These are phyloP conservation scores for Curvularia sp. DNA, from an alignment of 2,329 filamentous ascomycete genomes.

Conservation along the genomic window DNA sequence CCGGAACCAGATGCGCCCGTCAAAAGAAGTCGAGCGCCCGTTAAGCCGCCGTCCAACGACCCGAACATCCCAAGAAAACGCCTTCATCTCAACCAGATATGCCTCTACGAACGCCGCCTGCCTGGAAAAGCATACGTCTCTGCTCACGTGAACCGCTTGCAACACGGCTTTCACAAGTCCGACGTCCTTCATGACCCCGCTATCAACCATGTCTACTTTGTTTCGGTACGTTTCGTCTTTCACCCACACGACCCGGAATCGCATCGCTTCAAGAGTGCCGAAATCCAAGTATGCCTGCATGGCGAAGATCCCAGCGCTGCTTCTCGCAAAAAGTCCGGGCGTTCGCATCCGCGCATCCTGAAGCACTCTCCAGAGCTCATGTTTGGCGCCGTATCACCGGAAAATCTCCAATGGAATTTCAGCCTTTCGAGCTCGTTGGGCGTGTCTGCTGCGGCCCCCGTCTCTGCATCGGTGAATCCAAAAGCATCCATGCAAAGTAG, in stretches of 20 bases:
- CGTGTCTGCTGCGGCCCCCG: conserved; percentile 53
- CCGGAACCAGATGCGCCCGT: conserved; percentile 3
- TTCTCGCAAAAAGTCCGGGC: conserved; percentile 16
- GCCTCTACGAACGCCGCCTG: conserved; percentile 59
- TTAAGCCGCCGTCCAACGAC: conserved; percentile 26
- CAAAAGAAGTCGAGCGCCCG: conserved; percentile 21
- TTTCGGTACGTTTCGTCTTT: conserved; percentile 60
- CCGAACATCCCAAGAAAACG: conserved; percentile 37
- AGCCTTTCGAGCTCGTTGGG: conserved; percentile 57
- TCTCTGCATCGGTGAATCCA: conserved; percentile 54
- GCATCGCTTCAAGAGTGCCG: conserved; percentile 59
- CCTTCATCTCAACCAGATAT: conserved; percentile 47
- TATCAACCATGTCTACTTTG: conserved; percentile 57
- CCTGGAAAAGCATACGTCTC: conserved; percentile 59
- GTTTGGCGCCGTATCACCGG: conserved; percentile 57
- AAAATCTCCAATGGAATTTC: conserved; percentile 59
- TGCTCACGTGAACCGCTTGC: conserved; percentile 59
- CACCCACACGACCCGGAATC: conserved; percentile 54
- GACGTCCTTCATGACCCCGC: conserved; percentile 53
- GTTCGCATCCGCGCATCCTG: conserved; percentile 53
- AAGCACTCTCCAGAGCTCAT: conserved; percentile 61
- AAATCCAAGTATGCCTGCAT: conserved; percentile 53
- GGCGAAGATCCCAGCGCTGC: conserved; percentile 24
- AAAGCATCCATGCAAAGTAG: conserved; percentile 52
- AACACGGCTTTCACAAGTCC: conserved; percentile 58